Evolutionary conservation across 768 basidiomycete species (phyloP).

Genomic region (Pleurotus tuber-regium): DNA sequence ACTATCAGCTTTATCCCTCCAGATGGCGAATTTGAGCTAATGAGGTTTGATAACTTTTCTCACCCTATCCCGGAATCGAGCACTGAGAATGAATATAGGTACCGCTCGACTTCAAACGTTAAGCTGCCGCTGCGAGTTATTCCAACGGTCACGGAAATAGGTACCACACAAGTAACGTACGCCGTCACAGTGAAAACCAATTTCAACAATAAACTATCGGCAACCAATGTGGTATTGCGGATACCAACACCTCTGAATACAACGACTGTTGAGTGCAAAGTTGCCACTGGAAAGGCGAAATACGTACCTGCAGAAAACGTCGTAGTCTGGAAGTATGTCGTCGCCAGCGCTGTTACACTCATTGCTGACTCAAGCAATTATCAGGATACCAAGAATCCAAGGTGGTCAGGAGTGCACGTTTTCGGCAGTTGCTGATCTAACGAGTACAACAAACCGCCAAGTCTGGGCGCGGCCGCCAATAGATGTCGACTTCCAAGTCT

Average conservation of each 20-base stretch:
- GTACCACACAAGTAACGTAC: constrained; percentile 90
- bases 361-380: constrained; percentile 3
- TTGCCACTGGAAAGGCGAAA: constrained; percentile 91
- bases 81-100: constrained; percentile 45
- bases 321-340: constrained; percentile 93
- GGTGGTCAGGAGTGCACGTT: constrained; percentile 91
- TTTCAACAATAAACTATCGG: constrained; percentile 90
- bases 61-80: neutral
- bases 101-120: constrained; percentile 94
- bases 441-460: constrained; percentile 88
- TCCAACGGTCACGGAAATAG: constrained; percentile 90
- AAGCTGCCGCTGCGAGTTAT: constrained; percentile 90
- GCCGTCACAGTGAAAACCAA: constrained; percentile 83
- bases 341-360: neutral
- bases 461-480: constrained; percentile 98
- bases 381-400: constrained; percentile 89
- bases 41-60: constrained; percentile 59
- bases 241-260: constrained; percentile 98
- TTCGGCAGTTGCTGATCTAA: constrained; percentile 76
- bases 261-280: constrained; percentile 89
- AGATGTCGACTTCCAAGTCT: constrained; percentile 96
- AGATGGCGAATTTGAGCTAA: constrained; percentile 98
- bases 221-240: constrained; percentile 86
- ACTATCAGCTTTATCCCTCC: constrained; percentile 98
- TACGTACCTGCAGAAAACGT: constrained; percentile 96